phyloP scores from a whole-genome alignment of 352 stramenopile species.

The Phytophthora uliginosa region DNA sequence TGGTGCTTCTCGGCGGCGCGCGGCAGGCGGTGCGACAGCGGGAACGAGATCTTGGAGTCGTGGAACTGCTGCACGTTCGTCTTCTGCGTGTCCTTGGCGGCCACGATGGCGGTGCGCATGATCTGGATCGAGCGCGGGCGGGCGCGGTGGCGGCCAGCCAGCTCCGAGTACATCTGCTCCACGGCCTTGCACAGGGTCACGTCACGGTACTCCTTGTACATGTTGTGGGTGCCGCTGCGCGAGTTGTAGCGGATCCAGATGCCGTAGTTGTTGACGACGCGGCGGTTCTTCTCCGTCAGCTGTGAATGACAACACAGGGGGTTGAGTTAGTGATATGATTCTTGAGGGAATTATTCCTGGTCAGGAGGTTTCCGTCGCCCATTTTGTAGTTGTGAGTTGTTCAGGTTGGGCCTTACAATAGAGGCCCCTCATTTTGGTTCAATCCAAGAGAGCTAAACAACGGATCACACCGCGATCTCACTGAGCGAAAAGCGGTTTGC shows the following conservation, averaged over 20 bases:
- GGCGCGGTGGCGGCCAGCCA: conserved; percentile 98
- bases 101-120: conserved; percentile 98
- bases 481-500: conserved; percentile 84
- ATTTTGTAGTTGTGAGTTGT: conserved; percentile 24
- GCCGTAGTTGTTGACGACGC: conserved; percentile 99
- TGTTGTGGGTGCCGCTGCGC: conserved; percentile 99
- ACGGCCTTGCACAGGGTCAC: conserved; percentile 98
- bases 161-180: conserved; percentile 99
- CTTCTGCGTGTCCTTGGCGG: conserved; percentile 97
- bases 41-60: conserved; percentile 98
- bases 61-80: conserved; percentile 98
- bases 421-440: conserved; percentile 38
- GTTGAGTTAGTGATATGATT: conserved; percentile 9
- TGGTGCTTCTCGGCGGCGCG: conserved; percentile 96
- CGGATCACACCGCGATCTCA: conserved; percentile 76
- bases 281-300: conserved; percentile 98
- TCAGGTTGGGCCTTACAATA: conserved; percentile 36
- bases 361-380: conserved; percentile 12
- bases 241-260: conserved; percentile 99
- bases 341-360: not conserved
- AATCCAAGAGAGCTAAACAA: conserved; percentile 72
- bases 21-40: conserved; percentile 97
- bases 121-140: conserved; percentile 99
- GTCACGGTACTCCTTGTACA: conserved; percentile 99
- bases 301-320: conserved; percentile 44